A percentile compares a stretch with the other conserved stretches of the same genome.
phyloP scores from a whole-genome alignment of 768 basidiomycete genomes.

The Boletus subcaerulescens region DNA sequence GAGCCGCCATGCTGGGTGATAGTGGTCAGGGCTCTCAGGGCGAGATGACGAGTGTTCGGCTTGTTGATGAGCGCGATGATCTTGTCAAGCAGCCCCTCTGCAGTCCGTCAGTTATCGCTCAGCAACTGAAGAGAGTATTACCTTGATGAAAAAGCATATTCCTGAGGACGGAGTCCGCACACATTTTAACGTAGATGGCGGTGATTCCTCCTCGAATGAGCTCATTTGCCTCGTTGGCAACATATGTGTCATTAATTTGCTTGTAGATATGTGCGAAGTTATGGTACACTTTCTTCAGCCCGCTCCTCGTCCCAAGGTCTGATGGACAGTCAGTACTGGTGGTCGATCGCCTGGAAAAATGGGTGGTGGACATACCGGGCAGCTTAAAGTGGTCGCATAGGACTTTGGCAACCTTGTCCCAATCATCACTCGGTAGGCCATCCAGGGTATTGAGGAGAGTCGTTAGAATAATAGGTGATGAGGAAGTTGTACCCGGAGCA shows the following conservation, averaged over 20 bases:
- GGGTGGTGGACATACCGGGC: constrained; percentile 41
- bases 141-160: constrained; percentile 57
- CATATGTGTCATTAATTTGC: constrained; percentile 46
- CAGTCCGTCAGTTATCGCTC: background rate
- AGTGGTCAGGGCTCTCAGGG: constrained; percentile 50
- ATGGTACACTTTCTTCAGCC: constrained; percentile 58
- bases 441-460: constrained; percentile 1
- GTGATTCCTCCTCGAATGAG: constrained; percentile 51
- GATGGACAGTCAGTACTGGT: background rate
- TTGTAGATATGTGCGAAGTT: constrained; percentile 50
- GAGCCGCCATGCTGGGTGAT: constrained; percentile 59
- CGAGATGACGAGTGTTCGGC: constrained; percentile 45
- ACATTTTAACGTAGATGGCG: constrained; percentile 61
- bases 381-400: constrained; percentile 49
- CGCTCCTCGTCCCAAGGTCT: constrained; percentile 42
- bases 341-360: background rate
- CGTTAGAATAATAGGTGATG: background rate
- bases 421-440: constrained; percentile 35
- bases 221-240: constrained; percentile 38
- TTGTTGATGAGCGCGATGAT: constrained; percentile 49
- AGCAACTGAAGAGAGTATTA: background rate
- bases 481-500: background rate
- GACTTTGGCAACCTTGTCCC: constrained; percentile 43
- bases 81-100: constrained; percentile 49
- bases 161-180: constrained; percentile 52